Percentiles rank a stretch among this genome's conserved stretches.
Conservation (phyloP, 768 basidiomycete genomes). For the Rhizopogon vesiculosus region DNA sequence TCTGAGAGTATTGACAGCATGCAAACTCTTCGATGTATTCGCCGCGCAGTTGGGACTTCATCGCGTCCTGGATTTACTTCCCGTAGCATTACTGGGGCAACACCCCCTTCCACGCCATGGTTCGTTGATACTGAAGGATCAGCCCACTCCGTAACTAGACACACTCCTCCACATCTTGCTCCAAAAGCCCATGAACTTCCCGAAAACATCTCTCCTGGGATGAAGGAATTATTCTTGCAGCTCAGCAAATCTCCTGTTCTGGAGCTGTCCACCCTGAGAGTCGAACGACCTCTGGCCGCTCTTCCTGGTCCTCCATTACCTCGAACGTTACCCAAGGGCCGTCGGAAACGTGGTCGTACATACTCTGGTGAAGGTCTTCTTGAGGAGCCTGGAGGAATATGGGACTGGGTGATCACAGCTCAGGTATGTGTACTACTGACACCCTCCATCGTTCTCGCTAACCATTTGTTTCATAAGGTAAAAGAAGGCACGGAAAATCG, state of each 20-base stretch:
- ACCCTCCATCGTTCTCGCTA: neutral
- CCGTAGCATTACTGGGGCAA: neutral
- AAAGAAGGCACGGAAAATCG: constrained; percentile 81
- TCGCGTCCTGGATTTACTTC: neutral
- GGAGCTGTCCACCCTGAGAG: constrained; percentile 52
- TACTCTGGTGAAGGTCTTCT: constrained; percentile 58
- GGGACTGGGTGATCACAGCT: constrained; percentile 73
- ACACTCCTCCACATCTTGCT: constrained; percentile 22
- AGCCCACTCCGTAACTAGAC: constrained; percentile 4
- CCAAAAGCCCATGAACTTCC: constrained; percentile 35
- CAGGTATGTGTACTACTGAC: constrained; percentile 43
- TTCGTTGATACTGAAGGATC: constrained; percentile 52
- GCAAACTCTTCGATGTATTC: constrained; percentile 14
- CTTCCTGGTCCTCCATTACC: constrained; percentile 61
- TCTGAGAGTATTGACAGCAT: constrained; percentile 1
- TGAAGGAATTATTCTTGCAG: constrained; percentile 53
- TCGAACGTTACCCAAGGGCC: constrained; percentile 50
- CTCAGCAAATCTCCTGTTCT: constrained; percentile 64
- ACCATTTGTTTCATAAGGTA: constrained; percentile 39
- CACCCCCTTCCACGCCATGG: constrained; percentile 44
- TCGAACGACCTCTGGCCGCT: constrained; percentile 46
- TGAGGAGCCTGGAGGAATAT: constrained; percentile 53
- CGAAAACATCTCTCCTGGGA: constrained; percentile 41
- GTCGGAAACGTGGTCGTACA: constrained; percentile 61
- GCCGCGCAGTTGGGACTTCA: neutral